Percentiles rank a stretch among this genome's conserved stretches.
These are phyloP conservation scores for Reticulomyxa filosa DNA, from an alignment of 78 protist genomes.

Conservation along the genomic window DNA sequence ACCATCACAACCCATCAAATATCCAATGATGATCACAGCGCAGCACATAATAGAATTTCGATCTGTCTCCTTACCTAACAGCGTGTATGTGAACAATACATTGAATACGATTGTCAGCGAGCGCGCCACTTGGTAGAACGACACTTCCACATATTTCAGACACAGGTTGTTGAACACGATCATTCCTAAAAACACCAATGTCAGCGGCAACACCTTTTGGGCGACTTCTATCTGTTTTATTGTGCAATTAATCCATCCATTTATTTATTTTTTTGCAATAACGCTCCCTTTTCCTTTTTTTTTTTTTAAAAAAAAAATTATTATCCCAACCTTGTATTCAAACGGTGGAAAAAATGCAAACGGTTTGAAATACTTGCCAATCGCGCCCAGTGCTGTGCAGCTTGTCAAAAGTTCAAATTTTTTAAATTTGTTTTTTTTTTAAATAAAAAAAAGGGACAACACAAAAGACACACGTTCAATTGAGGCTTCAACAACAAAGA, in stretches of 20 bases:
- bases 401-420: no score
- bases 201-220: neutral
- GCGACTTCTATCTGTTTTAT: no score
- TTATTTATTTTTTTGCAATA: no score
- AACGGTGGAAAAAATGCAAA: neutral
- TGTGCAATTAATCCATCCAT: no score
- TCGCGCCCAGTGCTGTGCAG: neutral
- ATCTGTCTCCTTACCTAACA: neutral
- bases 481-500: no score
- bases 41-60: neutral
- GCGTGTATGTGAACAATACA: neutral
- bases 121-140: conserved; percentile 7
- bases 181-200: conserved; percentile 1
- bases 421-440: no score
- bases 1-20: neutral
- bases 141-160: neutral
- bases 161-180: conserved; percentile 4
- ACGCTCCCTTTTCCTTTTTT: no score
- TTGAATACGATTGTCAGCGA: neutral
- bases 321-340: neutral
- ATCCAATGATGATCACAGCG: neutral
- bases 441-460: neutral
- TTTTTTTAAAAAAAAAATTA: no score
- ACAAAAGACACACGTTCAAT: neutral
- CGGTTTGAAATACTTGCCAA: neutral